Conservation (phyloP, 164 flowering plant genomes). For the Berberis vulgaris region DNA sequence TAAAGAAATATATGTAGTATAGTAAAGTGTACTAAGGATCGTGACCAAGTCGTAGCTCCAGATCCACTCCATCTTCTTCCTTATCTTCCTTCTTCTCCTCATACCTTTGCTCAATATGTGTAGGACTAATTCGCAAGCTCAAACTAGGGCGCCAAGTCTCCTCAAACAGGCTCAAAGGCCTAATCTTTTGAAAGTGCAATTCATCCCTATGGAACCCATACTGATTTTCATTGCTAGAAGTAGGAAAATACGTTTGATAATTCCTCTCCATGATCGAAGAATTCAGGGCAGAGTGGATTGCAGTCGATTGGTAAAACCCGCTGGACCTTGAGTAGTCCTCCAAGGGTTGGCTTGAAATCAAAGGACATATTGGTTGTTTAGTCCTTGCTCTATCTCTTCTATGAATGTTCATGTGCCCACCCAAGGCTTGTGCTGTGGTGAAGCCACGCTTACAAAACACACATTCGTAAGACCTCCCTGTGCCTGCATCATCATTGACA, state of each 20-base stretch:
- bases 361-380: constrained; percentile 15
- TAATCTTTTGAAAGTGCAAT: constrained; percentile 4
- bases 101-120: constrained; percentile 6
- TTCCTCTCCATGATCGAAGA: constrained; percentile 9
- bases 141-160: constrained; percentile 23
- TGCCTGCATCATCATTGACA: constrained; percentile 16
- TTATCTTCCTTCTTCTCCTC: constrained; percentile 10
- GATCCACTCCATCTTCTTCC: constrained; percentile 30
- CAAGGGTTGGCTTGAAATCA: constrained; percentile 6
- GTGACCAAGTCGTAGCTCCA: constrained; percentile 60
- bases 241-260: constrained; percentile 19
- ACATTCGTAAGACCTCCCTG: constrained; percentile 39
- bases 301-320: constrained; percentile 3
- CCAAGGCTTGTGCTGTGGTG: constrained; percentile 58
- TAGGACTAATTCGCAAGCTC: constrained; percentile 16
- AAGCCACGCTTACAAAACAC: constrained; percentile 58
- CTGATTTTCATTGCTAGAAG: constrained; percentile 2
- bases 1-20: not conserved
- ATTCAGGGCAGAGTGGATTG: constrained; percentile 10
- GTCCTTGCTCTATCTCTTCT: constrained; percentile 43
- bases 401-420: constrained; percentile 69
- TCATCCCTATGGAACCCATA: constrained; percentile 6
- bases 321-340: constrained; percentile 2
- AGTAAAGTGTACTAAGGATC: constrained; percentile 17
- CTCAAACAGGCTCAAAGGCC: constrained; percentile 7